Evolutionary conservation across 768 basidiomycete genomes (phyloP).

Genomic region (Boletus eberwhitei): DNA sequence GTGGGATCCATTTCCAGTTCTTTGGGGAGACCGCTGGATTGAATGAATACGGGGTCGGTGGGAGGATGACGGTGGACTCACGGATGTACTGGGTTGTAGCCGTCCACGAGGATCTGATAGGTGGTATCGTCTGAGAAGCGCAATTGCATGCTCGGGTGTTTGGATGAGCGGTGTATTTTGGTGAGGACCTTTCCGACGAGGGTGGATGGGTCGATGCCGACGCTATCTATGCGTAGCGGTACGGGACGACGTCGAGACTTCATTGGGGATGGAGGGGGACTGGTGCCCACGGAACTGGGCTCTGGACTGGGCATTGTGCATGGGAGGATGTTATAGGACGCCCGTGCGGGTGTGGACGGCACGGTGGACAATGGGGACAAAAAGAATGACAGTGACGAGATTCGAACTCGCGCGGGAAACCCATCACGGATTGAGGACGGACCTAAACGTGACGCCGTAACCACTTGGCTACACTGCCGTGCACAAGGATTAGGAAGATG

Average conservation of each 20-base stretch:
- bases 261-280: slow-evolving; percentile 22
- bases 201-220: slow-evolving; percentile 39
- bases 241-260: slow-evolving; percentile 34
- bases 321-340: background rate
- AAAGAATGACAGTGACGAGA: slow-evolving; percentile 51
- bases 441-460: slow-evolving; percentile 61
- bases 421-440: slow-evolving; percentile 45
- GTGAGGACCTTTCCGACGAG: slow-evolving; percentile 45
- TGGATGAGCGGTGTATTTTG: slow-evolving; percentile 38
- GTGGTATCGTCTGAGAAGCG: slow-evolving; percentile 42
- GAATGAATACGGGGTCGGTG: background rate
- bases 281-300: slow-evolving; percentile 3
- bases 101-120: slow-evolving; percentile 57
- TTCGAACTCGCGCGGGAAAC: slow-evolving; percentile 59
- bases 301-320: slow-evolving; percentile 17
- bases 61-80: slow-evolving; percentile 8
- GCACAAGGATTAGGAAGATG: rapidly evolving
- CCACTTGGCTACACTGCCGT: slow-evolving; percentile 58
- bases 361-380: slow-evolving; percentile 11
- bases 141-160: slow-evolving; percentile 47
- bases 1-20: slow-evolving; percentile 50
- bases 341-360: background rate
- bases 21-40: slow-evolving; percentile 49
- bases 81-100: slow-evolving; percentile 54
- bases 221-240: slow-evolving; percentile 30